These are phyloP conservation scores for Petrea volubilis DNA, from an alignment of 257 asterid species.

Conservation along the genomic window DNA sequence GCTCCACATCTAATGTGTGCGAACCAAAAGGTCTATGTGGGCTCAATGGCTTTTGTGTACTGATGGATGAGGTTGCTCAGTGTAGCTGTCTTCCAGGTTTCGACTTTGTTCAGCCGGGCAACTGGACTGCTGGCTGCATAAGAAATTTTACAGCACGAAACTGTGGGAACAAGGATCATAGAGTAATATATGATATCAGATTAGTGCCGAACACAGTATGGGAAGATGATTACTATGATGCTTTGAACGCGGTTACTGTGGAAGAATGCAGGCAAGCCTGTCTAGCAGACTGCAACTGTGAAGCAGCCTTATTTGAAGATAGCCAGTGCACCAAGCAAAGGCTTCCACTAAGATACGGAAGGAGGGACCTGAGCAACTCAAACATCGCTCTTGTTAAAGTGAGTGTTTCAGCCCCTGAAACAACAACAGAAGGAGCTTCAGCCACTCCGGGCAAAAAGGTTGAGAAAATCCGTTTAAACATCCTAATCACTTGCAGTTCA, in stretches of 20 bases:
- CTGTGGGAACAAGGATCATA: too few relatives aligned
- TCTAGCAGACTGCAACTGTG: constrained; percentile 54
- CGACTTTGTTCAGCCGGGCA: constrained; percentile 24
- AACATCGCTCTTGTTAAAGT: too few relatives aligned
- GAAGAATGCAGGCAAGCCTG: constrained; percentile 46
- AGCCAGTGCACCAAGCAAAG: constrained; percentile 40
- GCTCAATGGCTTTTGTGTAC: too few relatives aligned
- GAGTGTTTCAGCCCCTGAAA: too few relatives aligned
- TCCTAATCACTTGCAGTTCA: constrained; percentile 29
- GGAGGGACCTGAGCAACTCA: too few relatives aligned
- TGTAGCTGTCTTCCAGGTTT: constrained; percentile 56
- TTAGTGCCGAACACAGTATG: constrained; percentile 20
- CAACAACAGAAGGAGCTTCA: too few relatives aligned
- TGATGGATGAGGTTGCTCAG: neutral
- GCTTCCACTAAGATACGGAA: constrained; percentile 49
- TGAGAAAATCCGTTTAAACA: constrained; percentile 8
- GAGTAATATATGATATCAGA: too few relatives aligned
- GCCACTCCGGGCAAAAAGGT: neutral
- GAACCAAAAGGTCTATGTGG: constrained; percentile 55
- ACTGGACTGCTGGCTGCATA: constrained; percentile 36
- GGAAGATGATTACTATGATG: constrained; percentile 32
- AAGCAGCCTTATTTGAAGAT: constrained; percentile 34
- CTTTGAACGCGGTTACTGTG: neutral
- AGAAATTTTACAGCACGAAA: too few relatives aligned
- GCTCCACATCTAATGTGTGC: constrained; percentile 30